phyloP scores from a whole-genome alignment of 176 grass and related monocot species.

The Melocanna baccifera region DNA sequence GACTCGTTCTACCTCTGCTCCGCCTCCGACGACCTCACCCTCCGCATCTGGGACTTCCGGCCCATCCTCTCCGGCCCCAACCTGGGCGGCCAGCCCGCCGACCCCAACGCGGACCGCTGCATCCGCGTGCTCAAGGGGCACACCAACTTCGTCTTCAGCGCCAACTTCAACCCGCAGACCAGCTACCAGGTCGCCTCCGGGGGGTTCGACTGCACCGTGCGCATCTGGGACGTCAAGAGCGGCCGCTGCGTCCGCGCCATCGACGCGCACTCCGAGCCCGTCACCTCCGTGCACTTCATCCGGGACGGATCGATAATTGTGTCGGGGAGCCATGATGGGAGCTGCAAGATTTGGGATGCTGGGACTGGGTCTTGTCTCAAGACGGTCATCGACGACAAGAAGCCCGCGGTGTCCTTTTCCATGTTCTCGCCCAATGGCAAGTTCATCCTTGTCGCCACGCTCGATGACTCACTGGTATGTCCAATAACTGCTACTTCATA shows the following conservation, averaged over 20 bases:
- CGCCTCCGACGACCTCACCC: conserved; percentile 77
- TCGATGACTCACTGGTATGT: conserved; percentile 80
- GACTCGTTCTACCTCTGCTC: conserved; percentile 89
- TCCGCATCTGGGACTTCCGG: conserved; percentile 80
- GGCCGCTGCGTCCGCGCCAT: conserved; percentile 58
- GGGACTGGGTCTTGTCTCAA: conserved; percentile 67
- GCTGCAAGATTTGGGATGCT: conserved; percentile 96
- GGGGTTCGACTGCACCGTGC: conserved; percentile 75
- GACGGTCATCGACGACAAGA: conserved; percentile 81
- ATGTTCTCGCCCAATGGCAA: conserved; percentile 99
- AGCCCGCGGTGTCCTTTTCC: conserved; percentile 70
- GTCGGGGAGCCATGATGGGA: conserved; percentile 80
- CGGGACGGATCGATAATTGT: conserved; percentile 93
- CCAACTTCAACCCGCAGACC: conserved; percentile 84
- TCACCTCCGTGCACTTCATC: conserved; percentile 88
- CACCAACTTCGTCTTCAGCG: conserved; percentile 73
- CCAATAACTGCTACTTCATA: background rate
- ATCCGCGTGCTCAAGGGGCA: conserved; percentile 73
- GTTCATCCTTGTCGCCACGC: conserved; percentile 74
- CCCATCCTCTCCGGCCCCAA: conserved; percentile 40
- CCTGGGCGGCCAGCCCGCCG: background rate
- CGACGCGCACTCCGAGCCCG: conserved; percentile 65
- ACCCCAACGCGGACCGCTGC: conserved; percentile 50
- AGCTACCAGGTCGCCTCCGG: conserved; percentile 73
- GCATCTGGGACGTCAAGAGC: conserved; percentile 72